Conservation (phyloP, 441 rosid species). For the Manihot esculenta region DNA sequence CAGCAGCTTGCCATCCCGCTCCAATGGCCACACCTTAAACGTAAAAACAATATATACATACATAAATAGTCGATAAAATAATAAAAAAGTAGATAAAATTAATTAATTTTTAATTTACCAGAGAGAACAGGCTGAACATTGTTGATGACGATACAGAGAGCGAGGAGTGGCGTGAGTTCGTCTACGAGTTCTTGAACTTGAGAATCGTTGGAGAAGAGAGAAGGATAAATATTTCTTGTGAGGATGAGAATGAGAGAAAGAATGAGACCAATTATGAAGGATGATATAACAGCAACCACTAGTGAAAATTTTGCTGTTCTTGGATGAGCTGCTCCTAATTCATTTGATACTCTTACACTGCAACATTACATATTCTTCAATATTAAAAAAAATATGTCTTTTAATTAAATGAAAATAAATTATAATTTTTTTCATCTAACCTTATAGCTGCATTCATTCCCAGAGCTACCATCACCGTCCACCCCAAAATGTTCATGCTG, state of each 20-base stretch:
- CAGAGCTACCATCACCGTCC: conserved; percentile 59
- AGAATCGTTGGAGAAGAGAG: conserved; percentile 44
- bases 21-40: conserved; percentile 59
- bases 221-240: conserved; percentile 41
- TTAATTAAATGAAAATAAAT: too few species aligned
- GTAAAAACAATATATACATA: not conserved
- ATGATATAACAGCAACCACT: conserved; percentile 54
- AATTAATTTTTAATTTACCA: conserved; percentile 44
- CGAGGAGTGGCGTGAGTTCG: conserved; percentile 65
- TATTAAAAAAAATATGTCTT: too few species aligned
- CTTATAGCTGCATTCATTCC: conserved; percentile 86
- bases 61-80: not conserved
- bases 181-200: conserved; percentile 47
- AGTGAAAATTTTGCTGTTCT: conserved; percentile 60
- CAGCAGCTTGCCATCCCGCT: conserved; percentile 66
- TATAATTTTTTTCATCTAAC: conserved; percentile 23
- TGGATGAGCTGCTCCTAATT: conserved; percentile 74
- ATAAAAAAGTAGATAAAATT: not conserved
- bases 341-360: conserved; percentile 83
- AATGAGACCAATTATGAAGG: conserved; percentile 35
- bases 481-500: conserved; percentile 78
- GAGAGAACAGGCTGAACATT: conserved; percentile 72
- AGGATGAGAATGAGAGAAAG: conserved; percentile 41
- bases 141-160: conserved; percentile 51
- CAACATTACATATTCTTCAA: not conserved